Evolutionary conservation across 23 red algal species (phyloP).

Genomic region (Gracilaria gracilis): DNA sequence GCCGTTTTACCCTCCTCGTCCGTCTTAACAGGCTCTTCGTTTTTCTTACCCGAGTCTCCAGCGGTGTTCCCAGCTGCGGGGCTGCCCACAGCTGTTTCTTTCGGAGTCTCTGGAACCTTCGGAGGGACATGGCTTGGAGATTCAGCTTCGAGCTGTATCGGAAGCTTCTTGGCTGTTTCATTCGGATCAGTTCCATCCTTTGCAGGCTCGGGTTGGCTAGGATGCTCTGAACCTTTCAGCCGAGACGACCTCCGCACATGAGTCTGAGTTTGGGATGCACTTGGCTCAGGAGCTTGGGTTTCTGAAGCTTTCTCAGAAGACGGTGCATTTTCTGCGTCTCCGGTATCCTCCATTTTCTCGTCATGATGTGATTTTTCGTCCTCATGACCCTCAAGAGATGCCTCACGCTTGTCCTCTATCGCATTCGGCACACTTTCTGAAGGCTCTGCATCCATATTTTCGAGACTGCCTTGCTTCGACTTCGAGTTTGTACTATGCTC

Average conservation of each 20-base stretch:
- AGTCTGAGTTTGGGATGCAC: not conserved
- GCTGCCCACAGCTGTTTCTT: not conserved
- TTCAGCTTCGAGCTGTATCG: not conserved
- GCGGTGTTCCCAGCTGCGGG: not conserved
- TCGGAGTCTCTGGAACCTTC: not conserved
- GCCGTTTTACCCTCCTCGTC: not conserved
- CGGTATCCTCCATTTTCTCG: not conserved
- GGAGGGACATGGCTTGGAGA: not conserved
- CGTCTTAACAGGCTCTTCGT: not conserved
- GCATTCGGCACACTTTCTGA: not conserved
- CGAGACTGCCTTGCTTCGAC: not conserved
- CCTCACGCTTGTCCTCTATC: not conserved
- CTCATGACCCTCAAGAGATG: not conserved
- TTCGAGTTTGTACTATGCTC: not conserved
- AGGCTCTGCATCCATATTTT: not conserved
- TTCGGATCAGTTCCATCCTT: not conserved
- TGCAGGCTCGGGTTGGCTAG: not conserved
- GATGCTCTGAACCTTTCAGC: not conserved
- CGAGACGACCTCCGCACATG: constrained; percentile 21
- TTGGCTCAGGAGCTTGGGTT: not conserved
- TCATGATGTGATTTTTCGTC: not conserved
- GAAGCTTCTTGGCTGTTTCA: not conserved
- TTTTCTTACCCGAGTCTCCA: not conserved
- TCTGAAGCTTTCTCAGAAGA: not conserved
- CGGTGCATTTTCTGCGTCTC: not conserved